Base-by-base conservation (phyloP, 1,284 basidiomycete species). In the Ceratobasidium theobromae region DNA sequence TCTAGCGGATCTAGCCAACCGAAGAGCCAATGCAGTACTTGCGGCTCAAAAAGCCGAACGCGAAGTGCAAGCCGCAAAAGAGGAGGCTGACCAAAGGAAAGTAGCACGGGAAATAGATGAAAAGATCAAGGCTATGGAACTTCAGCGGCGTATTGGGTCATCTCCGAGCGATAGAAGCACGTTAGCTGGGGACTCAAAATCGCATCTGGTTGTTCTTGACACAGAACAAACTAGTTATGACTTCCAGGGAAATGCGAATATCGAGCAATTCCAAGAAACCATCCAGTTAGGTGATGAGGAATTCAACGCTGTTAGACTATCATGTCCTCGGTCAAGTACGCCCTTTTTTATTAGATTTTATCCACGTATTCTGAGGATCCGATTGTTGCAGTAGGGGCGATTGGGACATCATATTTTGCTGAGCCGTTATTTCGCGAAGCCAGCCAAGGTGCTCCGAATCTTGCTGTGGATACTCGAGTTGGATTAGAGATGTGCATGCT, bases 41-140 rank as follows among this genome's bases (percentile, higher is more conserved):
- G 60, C 51, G 21, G 60, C 60, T 33, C 60, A 65, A 33, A 65
- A 33, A 21, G 51, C 60, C 9, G 45, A 53, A 33, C 60, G 60
- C 2, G 60, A 65, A 30, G 60, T 51, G 12, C 60, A 65, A 33
- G 60, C 49, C 25, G 60, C 60, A 3, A 65, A 53, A 30, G 60
- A 53, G n/a, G 60, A 53, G 18, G 60, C 49, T 11, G 60, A 43
- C 21, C 60, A 65, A 41, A 65, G 1, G 40, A 40, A 65, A 30
- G 60, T 38, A 5, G 60, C 49, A 8, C 49, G 60, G 14, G 49
- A 53, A 30, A 46, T 65, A n/a, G 62, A 65, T 3, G 62, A 65
- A 25, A 32, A 41, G n/a, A 40, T 65, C 32, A 65, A 53, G 18
- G 62, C 62, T 14, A 35, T 65, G 40, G 62, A 65, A 23, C 30